Evolutionary conservation across 306 rosid species (phyloP), one percentile per base, ranked within the genome.

Genomic region (Prunus mume): DNA sequence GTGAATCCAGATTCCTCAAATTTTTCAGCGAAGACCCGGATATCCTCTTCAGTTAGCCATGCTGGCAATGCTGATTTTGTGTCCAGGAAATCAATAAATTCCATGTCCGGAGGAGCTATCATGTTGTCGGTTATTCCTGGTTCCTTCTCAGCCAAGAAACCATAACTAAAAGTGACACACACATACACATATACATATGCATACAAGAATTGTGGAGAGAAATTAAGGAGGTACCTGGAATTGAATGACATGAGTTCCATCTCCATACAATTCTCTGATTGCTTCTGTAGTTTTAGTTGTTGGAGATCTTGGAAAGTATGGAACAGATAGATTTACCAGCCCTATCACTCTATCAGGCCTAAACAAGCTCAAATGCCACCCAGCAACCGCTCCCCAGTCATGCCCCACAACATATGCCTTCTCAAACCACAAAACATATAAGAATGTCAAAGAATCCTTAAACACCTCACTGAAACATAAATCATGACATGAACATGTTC

Each of bases 1-100:
- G 93, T 86, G 82, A 93, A 93, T 74, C 98, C 93, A 52, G 95
- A 87, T 77, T 91, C 96, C 74, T 85, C 90, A 56, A 86, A 91
- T 56, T 86, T 87, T 63, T 93, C 96, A 10, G 98, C 90, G 71
- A 76, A 87, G 70, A 88, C 89, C 65, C 15, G 79, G 71, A 89
- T 87, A 28, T 91, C 98, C 74, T 91, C 93, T 62, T 91, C 93
- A 7, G 88, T 86, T 66, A 89, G 87, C 92, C 92, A 91, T 58
- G 94, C 63, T 8, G 95, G 97, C 85, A 90, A 66, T 51, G 76
- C 28, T 3, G 88, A 82, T 13, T 91, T 89, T 4, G 93, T 90
- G 72, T 83, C 87, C 73, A 92, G 78, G 79, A 79, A 90, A 84
- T 92, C 96, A 69, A 90, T 50, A 55, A 87, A 22, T 87, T 90